Base-by-base conservation (phyloP, 495 filamentous ascomycete species). In the Talaromyces wortmannii region DNA sequence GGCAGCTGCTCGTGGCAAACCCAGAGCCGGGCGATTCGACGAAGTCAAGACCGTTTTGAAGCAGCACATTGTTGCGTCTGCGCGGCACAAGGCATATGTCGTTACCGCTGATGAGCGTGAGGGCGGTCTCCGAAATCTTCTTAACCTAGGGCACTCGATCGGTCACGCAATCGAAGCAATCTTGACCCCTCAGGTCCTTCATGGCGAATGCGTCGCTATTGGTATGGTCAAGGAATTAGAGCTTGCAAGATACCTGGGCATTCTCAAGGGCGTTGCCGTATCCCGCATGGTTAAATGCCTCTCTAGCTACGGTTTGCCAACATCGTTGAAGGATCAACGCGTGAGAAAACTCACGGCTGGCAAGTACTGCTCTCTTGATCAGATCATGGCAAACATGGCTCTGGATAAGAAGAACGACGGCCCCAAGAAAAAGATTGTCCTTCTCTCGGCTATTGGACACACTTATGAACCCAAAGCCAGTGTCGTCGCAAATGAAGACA, bases 401-500 rank as follows among this genome's bases (percentile, higher is more conserved):
- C 84, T 97, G 42, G 94, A 98, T 73, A 98, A 98, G 82, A 98
- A 98, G 81, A 98, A 98, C 53, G 87, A 96, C 32, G 94, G 94
- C 2, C 82, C 80, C 33, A 92, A 95, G 70, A 98, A 97, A 78
- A 96, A 95, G 72, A 86, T 98, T 53, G 94, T 96, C n/a, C 81
- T 99, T 6, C 82, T 99, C 17, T 90, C 91, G 0, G 87, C 87
- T 10, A 95, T 99, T 70, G 94, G 94, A 52, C 82, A 83, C 59
- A 91, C 91, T 10, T 71, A 91, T 59, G 94, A 97, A 69, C 88
- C 80, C 47, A 86, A 86, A 69, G 94, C 94, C 8, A 96, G 83
- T 60, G 82, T 90, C 7, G 94, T 97, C 30, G 79, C 90, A 6
- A 95, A 99, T 63, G 77, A 83, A 52, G 84, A 91, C 47, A 95